These are phyloP conservation scores for Fomitopsis schrenkii DNA, from an alignment of 1,284 basidiomycete species.

Conservation along the genomic window DNA sequence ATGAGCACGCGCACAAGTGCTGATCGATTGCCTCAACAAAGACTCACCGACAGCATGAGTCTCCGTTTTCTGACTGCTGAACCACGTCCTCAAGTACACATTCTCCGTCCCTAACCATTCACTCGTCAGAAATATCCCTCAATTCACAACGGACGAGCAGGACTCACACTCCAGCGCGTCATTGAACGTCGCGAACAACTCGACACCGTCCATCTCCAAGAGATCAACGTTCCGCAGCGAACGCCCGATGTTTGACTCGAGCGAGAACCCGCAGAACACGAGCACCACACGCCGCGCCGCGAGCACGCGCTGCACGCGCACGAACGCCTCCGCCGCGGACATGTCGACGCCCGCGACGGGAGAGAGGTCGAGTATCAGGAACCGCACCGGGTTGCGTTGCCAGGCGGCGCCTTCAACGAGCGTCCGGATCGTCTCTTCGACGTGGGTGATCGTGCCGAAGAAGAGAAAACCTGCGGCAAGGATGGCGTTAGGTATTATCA, in stretches of 20 bases:
- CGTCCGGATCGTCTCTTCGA: slow-evolving; percentile 77
- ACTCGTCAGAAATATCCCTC: background rate
- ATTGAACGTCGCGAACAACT: slow-evolving; percentile 81
- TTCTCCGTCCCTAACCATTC: slow-evolving; percentile 77
- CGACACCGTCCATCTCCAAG: slow-evolving; percentile 73
- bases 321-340: slow-evolving; percentile 93
- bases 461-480: slow-evolving; percentile 73
- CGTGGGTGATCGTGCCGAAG: slow-evolving; percentile 91
- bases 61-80: slow-evolving; percentile 57
- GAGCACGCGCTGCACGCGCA: slow-evolving; percentile 85
- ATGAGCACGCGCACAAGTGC: background rate
- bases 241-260: slow-evolving; percentile 60
- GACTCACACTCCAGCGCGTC: slow-evolving; percentile 92
- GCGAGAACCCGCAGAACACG: slow-evolving; percentile 83
- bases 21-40: background rate
- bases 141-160: background rate
- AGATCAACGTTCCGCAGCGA: slow-evolving; percentile 76
- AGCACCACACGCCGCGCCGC: slow-evolving; percentile 75
- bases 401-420: slow-evolving; percentile 76
- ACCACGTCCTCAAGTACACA: slow-evolving; percentile 78
- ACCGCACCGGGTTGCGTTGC: slow-evolving; percentile 81
- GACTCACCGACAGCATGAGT: slow-evolving; percentile 32
- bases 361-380: slow-evolving; percentile 84
- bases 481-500: background rate
- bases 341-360: slow-evolving; percentile 91